phyloP scores from a whole-genome alignment of 192 early-diverging fungal species.

The Linnemannia exigua region DNA sequence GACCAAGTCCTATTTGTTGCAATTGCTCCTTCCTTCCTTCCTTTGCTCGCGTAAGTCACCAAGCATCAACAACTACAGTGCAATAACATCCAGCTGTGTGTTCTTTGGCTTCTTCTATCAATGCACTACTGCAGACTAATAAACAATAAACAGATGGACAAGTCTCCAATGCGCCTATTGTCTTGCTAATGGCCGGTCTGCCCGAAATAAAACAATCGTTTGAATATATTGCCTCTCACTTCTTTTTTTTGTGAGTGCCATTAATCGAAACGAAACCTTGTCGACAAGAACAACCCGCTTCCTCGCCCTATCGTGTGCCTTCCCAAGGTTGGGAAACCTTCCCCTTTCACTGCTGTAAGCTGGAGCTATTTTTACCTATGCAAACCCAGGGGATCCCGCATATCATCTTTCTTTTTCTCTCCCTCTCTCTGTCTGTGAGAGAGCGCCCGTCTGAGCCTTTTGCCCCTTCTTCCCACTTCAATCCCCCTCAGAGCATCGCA shows the following conservation, averaged over 20 bases:
- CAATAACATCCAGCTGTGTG: no score
- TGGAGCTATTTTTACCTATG: background rate
- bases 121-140: background rate
- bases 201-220: no score
- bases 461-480: background rate
- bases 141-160: no score
- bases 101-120: background rate
- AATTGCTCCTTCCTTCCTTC: background rate
- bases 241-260: no score
- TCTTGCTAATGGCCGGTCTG: background rate
- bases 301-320: background rate
- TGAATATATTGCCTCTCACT: no score
- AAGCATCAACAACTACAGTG: background rate
- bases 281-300: background rate
- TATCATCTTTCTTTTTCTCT: no score
- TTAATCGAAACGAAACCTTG: slow-evolving; percentile 2
- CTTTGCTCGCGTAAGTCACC: background rate
- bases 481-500: background rate
- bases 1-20: no score
- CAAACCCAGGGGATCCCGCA: background rate
- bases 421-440: no score
- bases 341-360: background rate
- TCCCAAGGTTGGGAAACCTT: background rate
- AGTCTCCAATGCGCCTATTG: background rate
- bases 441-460: background rate